Evolutionary conservation across 2,329 filamentous ascomycete species (phyloP), one percentile per base, ranked within the genome.

Genomic region (Seiridium unicorne): DNA sequence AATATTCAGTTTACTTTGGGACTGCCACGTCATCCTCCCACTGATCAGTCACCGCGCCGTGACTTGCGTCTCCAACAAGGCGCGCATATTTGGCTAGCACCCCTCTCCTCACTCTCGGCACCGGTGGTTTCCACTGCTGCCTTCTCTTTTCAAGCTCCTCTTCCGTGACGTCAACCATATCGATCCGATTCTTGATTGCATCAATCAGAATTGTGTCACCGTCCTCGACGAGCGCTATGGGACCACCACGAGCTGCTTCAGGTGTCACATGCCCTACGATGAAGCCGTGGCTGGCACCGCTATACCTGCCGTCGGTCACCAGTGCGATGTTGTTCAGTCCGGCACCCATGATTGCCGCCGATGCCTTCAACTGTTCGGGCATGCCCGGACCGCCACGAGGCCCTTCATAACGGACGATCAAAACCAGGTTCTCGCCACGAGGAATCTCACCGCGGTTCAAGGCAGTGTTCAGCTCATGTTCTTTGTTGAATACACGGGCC

Each of bases 351-450:
- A 98, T 91, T 18, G 93, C 92, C 0, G 93, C 93, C 61, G 86
- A 90, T 9, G 94, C 91, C 72, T 90, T 92, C 49, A 98, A 84
- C 76, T 97, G 93, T 76, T 98, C 94, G 2, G 93, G 94, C 94
- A 98, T 98, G 48, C 94, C 94, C 0, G 94, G 94, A 0, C 94
- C 94, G 63, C 94, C 94, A 72, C 92, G 93, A 10, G 94, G 94
- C 0, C 94, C 94, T 73, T 98, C 94, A 73, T 97, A 97, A 31
- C 94, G 89, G 58, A 98, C 93, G 38, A 97, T 87, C 35, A 97
- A 80, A 26, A 97, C 94, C 11, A 96, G 83, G 71, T 96, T 95
- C 70, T 95, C 92, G 62, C 85, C 85, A 42, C 86, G 86, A 0
- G 86, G 85, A 51, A 92, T 90, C 55, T 81, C 73, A 31, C 89